phyloP scores from a whole-genome alignment of 495 filamentous ascomycete species.

The Polyplosphaeria fusca region DNA sequence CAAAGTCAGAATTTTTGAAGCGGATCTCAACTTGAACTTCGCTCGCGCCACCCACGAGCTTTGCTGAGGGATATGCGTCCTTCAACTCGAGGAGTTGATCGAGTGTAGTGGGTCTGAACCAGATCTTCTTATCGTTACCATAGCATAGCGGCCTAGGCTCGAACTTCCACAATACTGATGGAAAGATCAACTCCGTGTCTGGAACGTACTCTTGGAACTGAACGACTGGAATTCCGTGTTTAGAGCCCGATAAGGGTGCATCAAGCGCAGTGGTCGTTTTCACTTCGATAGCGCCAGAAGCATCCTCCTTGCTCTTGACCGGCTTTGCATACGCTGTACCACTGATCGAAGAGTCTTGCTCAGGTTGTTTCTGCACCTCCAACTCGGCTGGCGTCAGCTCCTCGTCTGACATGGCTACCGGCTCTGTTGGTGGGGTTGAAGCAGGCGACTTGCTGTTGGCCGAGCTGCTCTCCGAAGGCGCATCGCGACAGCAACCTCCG shows the following conservation, averaged over 20 bases:
- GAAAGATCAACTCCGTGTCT: conserved; percentile 43
- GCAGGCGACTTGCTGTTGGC: conserved; percentile 20
- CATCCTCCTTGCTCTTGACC: conserved; percentile 35
- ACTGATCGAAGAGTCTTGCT: conserved; percentile 16
- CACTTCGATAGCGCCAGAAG: conserved; percentile 1
- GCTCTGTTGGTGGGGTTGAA: conserved; percentile 16
- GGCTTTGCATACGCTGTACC: conserved; percentile 36
- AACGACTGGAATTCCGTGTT: conserved; percentile 37
- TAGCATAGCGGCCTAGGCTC: conserved; percentile 39
- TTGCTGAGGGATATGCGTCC: conserved; percentile 41
- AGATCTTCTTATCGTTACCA: conserved; percentile 42
- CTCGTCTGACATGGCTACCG: conserved; percentile 7
- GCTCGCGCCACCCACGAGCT: conserved; percentile 42
- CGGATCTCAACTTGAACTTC: conserved; percentile 45
- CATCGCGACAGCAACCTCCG: conserved; percentile 44
- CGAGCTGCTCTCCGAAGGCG: conserved; percentile 18
- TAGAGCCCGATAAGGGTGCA: conserved; percentile 8
- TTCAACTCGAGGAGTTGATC: conserved; percentile 43
- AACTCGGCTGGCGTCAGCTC: conserved; percentile 20
- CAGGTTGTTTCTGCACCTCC: conserved; percentile 14
- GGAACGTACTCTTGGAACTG: conserved; percentile 41
- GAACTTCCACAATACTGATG: conserved; percentile 37
- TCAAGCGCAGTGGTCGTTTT: conserved; percentile 29
- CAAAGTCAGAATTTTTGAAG: conserved; percentile 40
- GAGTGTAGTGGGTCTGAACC: conserved; percentile 43